Evolutionary conservation across 2,329 filamentous ascomycete species (phyloP).

Genomic region (Aspergillus cejpii): DNA sequence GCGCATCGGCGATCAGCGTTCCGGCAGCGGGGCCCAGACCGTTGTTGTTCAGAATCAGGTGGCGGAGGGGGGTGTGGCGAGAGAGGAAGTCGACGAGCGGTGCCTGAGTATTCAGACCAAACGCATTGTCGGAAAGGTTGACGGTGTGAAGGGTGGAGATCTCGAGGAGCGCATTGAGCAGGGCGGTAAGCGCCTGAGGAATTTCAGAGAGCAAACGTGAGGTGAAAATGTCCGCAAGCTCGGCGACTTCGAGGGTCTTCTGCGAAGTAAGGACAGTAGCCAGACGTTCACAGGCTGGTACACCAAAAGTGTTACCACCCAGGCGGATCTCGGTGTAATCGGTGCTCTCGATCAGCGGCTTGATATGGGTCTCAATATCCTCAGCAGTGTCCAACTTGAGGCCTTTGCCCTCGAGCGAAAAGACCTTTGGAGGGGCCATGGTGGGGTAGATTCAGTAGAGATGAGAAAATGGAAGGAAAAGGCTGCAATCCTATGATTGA

Average conservation of each 20-base stretch:
- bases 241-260: conserved; percentile 71
- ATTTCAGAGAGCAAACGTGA: conserved; percentile 90
- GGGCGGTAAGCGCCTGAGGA: conserved; percentile 74
- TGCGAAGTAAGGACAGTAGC: conserved; percentile 79
- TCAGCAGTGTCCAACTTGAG: conserved; percentile 86
- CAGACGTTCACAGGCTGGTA: conserved; percentile 78
- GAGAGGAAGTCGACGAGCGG: conserved; percentile 89
- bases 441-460: conserved; percentile 30
- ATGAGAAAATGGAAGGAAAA: not conserved
- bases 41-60: conserved; percentile 97
- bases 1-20: conserved; percentile 78
- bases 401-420: conserved; percentile 84
- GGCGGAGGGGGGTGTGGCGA: conserved; percentile 79
- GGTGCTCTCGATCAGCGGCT: conserved; percentile 61
- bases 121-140: conserved; percentile 96
- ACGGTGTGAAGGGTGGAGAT: conserved; percentile 82
- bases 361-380: conserved; percentile 79
- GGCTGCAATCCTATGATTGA: not conserved
- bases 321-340: conserved; percentile 74
- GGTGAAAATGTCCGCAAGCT: conserved; percentile 97
- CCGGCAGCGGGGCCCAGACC: conserved; percentile 89
- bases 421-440: conserved; percentile 55
- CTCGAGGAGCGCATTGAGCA: conserved; percentile 80
- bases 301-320: conserved; percentile 84
- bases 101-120: conserved; percentile 89